Conservation (phyloP, 2,329 filamentous ascomycete species). For the Diplodia mutila region DNA sequence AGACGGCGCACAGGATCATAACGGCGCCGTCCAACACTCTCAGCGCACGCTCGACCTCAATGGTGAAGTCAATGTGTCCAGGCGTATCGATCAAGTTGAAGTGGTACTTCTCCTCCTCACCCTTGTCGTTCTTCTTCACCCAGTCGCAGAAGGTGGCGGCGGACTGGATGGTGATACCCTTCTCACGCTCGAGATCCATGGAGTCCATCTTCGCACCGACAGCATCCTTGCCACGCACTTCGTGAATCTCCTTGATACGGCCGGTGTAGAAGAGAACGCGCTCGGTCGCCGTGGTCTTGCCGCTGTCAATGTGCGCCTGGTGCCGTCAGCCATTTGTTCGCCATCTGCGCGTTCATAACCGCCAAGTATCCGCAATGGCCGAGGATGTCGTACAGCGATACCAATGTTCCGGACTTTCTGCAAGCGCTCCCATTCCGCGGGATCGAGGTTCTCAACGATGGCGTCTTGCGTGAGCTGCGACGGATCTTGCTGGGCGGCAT, state of each 20-base stretch:
- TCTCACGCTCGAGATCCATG: conserved; percentile 97
- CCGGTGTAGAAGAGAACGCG: conserved; percentile 98
- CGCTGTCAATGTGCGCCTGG: conserved; percentile 95
- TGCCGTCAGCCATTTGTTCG: conserved; percentile 13
- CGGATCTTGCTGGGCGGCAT: conserved; percentile 62
- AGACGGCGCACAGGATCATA: conserved; percentile 98
- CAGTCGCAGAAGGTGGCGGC: conserved; percentile 98
- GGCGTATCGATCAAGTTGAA: conserved; percentile 99
- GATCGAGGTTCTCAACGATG: conserved; percentile 79
- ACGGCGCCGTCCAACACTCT: conserved; percentile 94
- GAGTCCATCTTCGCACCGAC: conserved; percentile 99
- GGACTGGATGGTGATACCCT: conserved; percentile 98
- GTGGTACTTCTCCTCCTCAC: conserved; percentile 88
- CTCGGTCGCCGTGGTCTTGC: conserved; percentile 96
- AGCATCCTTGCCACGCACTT: conserved; percentile 91
- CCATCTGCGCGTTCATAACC: background rate
- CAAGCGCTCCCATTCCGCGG: conserved; percentile 76
- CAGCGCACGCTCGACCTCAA: conserved; percentile 94
- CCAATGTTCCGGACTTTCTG: conserved; percentile 92
- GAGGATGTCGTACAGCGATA: conserved; percentile 71
- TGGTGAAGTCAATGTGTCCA: conserved; percentile 98
- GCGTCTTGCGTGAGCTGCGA: conserved; percentile 62
- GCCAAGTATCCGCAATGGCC: background rate
- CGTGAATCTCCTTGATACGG: conserved; percentile 94
- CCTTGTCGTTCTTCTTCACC: conserved; percentile 77